Conservation (phyloP, 169 alveolate genomes). For the Plasmodium vinckei region DNA sequence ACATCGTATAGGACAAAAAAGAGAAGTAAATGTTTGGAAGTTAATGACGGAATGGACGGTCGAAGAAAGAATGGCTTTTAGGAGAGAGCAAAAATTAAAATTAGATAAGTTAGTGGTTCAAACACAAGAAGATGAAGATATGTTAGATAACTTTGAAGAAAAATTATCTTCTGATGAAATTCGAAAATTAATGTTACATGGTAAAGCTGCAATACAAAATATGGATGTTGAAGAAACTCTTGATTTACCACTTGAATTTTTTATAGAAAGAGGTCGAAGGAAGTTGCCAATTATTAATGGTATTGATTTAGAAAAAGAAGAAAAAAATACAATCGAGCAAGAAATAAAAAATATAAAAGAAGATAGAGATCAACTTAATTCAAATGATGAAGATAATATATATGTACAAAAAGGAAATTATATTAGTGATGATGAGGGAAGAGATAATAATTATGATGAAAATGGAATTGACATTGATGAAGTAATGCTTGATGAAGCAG, state of each 20-base stretch:
- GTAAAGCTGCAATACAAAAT: conserved; percentile 87
- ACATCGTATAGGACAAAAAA: conserved; percentile 98
- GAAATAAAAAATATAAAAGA: conserved; percentile 68
- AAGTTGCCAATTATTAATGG: conserved; percentile 79
- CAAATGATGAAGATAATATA: conserved; percentile 31
- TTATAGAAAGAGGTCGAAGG: conserved; percentile 76
- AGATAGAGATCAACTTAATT: no score
- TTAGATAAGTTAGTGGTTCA: conserved; percentile 90
- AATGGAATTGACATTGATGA: conserved; percentile 81
- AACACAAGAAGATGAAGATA: conserved; percentile 80
- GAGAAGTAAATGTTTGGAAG: conserved; percentile 97
- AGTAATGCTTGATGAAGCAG: conserved; percentile 81
- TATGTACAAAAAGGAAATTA: conserved; percentile 24
- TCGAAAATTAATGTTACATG: conserved; percentile 88
- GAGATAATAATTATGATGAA: conserved; percentile 73
- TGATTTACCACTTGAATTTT: conserved; percentile 77
- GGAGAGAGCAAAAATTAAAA: conserved; percentile 94
- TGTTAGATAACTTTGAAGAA: conserved; percentile 77
- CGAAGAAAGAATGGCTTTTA: conserved; percentile 98
- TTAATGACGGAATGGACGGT: conserved; percentile 97
- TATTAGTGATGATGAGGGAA: conserved; percentile 68
- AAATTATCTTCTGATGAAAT: conserved; percentile 88
- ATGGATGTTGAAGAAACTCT: conserved; percentile 77
- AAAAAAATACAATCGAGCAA: conserved; percentile 46
- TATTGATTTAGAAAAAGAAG: conserved; percentile 71